Percentiles rank a stretch among this genome's conserved stretches.
Conservation (phyloP, 495 filamentous ascomycete species). For the Schizothecium vesticola region DNA sequence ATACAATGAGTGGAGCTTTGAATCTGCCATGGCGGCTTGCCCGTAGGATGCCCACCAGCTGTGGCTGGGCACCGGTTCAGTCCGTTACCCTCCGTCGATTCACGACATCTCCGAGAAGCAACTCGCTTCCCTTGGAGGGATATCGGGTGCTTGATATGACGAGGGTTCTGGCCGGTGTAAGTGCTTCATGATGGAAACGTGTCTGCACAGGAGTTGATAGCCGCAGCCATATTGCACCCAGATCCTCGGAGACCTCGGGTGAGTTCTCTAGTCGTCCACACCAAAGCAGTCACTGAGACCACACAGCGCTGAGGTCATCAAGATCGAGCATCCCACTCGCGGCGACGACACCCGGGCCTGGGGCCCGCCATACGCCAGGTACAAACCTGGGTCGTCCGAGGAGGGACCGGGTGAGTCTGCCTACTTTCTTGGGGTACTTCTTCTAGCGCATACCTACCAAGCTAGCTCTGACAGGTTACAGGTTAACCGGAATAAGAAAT, state of each 20-base stretch:
- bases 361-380: conserved; percentile 90
- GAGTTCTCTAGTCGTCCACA: conserved; percentile 20
- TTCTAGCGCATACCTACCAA: too few relatives aligned
- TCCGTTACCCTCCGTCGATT: background rate
- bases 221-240: conserved; percentile 92
- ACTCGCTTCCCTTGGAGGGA: conserved; percentile 64
- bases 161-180: conserved; percentile 86
- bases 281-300: conserved; percentile 3
- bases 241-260: conserved; percentile 95
- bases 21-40: background rate
- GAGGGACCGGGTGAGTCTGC: conserved; percentile 86
- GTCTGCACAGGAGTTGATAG: background rate
- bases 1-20: conserved; percentile 6
- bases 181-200: conserved; percentile 20
- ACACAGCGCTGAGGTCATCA: conserved; percentile 86
- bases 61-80: background rate
- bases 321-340: conserved; percentile 85
- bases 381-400: conserved; percentile 51
- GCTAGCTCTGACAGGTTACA: conserved; percentile 26
- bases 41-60: background rate
- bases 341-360: conserved; percentile 95
- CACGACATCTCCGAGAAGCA: background rate
- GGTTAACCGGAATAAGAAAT: conserved; percentile 97
- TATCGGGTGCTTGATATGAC: conserved; percentile 94
- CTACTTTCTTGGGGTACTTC: conserved; percentile 79